A percentile compares a stretch with the other conserved stretches of the same genome.
phyloP scores from a whole-genome alignment of 1,139 yeast species.

The Dujonia santamariae region DNA sequence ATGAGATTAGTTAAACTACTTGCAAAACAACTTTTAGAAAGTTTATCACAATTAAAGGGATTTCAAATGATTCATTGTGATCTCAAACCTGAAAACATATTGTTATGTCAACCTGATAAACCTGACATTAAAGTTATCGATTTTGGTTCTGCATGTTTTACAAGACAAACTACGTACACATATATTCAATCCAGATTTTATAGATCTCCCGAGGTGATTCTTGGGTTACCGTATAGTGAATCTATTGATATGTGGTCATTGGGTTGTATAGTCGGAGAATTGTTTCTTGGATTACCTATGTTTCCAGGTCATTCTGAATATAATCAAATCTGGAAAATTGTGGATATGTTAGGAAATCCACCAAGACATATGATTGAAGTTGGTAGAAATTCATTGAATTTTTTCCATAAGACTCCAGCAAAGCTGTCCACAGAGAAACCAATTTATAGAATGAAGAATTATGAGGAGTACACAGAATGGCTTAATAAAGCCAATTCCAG shows the following conservation, averaged over 20 bases:
- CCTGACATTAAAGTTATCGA: conserved; percentile 93
- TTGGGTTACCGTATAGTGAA: conserved; percentile 88
- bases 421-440: conserved; percentile 27
- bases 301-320: conserved; percentile 96
- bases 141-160: conserved; percentile 96
- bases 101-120: conserved; percentile 75
- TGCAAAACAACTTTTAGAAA: conserved; percentile 76
- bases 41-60: conserved; percentile 75
- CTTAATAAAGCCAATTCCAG: conserved; percentile 10
- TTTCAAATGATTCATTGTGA: conserved; percentile 93
- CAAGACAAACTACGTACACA: conserved; percentile 83
- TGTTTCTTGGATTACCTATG: conserved; percentile 88
- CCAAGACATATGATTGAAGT: conserved; percentile 96
- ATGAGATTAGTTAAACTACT: conserved; percentile 77
- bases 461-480: conserved; percentile 39
- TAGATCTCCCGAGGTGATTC: conserved; percentile 90
- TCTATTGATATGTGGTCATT: conserved; percentile 98
- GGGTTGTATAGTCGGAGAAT: conserved; percentile 94
- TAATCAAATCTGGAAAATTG: conserved; percentile 81
- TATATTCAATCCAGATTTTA: conserved; percentile 95
- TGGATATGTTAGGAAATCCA: conserved; percentile 81
- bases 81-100: conserved; percentile 91
- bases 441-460: conserved; percentile 28
- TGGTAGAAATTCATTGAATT: conserved; percentile 80
- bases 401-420: conserved; percentile 48